These are phyloP conservation scores for Coffea humblotiana DNA, from an alignment of 305 asterid species.

Conservation along the genomic window DNA sequence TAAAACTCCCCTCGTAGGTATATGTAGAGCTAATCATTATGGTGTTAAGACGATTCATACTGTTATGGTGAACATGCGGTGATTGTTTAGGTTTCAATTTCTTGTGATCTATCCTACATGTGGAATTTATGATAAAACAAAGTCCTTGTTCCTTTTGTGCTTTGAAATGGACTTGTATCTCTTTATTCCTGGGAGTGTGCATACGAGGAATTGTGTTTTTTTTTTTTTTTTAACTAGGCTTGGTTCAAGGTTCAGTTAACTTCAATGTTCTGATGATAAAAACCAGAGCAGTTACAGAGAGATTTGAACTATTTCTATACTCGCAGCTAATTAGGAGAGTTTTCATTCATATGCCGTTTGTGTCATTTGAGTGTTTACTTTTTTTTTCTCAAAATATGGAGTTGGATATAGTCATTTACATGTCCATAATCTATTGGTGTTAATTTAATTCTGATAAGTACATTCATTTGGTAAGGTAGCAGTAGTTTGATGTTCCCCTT, in stretches of 20 bases:
- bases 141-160: not conserved
- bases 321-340: not conserved
- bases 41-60: not conserved
- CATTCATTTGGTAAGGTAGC: not conserved
- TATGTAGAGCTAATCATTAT: not conserved
- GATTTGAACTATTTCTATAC: too few relatives aligned
- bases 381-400: not conserved
- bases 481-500: not conserved
- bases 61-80: not conserved
- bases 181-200: not conserved
- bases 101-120: not conserved
- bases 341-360: not conserved
- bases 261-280: not conserved
- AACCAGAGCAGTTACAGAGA: not conserved
- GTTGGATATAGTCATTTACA: not conserved
- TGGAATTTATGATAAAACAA: not conserved
- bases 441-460: too few relatives aligned
- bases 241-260: not conserved
- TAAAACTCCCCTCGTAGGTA: not conserved
- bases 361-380: not conserved
- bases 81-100: not conserved
- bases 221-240: not conserved
- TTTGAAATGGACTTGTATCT: not conserved
- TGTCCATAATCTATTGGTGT: not conserved
- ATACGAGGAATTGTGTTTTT: too few relatives aligned